Conservation (phyloP, 345 rosid species). For the Boechera retrofracta region DNA sequence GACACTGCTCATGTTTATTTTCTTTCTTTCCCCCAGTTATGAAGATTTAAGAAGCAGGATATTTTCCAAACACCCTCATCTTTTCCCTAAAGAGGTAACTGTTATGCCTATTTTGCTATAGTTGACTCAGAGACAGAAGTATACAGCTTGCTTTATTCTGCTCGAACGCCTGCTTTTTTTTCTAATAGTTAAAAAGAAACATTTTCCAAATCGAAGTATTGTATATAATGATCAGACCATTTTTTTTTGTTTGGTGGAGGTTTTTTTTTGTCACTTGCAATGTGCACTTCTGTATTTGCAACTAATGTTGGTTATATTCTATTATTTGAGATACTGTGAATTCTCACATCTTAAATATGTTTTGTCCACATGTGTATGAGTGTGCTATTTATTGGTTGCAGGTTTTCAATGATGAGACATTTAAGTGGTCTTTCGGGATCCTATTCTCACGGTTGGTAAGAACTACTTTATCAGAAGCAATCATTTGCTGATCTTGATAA, state of each 20-base stretch:
- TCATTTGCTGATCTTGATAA: conserved; percentile 19
- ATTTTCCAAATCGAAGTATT: background rate
- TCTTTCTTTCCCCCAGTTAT: conserved; percentile 52
- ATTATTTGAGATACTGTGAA: background rate
- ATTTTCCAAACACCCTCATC: conserved; percentile 84
- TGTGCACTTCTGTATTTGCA: conserved; percentile 18
- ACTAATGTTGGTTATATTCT: conserved; percentile 12
- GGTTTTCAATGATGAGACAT: conserved; percentile 88
- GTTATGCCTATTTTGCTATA: background rate
- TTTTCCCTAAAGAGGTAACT: conserved; percentile 88
- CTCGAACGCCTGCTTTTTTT: background rate
- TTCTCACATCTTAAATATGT: background rate
- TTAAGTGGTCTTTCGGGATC: conserved; percentile 97
- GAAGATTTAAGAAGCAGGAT: conserved; percentile 77
- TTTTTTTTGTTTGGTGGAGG: conserved; percentile 2
- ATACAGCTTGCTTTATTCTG: background rate
- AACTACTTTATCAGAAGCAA: conserved; percentile 12
- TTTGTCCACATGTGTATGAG: conserved; percentile 14
- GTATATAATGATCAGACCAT: background rate
- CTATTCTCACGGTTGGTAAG: conserved; percentile 97
- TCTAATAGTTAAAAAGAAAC: background rate
- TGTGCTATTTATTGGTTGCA: conserved; percentile 45
- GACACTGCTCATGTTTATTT: conserved; percentile 5
- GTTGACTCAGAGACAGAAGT: background rate
- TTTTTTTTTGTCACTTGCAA: conserved; percentile 1